Base-by-base conservation (phyloP, 2,329 filamentous ascomycete genomes). In the Fusarium pseudonygamai region DNA sequence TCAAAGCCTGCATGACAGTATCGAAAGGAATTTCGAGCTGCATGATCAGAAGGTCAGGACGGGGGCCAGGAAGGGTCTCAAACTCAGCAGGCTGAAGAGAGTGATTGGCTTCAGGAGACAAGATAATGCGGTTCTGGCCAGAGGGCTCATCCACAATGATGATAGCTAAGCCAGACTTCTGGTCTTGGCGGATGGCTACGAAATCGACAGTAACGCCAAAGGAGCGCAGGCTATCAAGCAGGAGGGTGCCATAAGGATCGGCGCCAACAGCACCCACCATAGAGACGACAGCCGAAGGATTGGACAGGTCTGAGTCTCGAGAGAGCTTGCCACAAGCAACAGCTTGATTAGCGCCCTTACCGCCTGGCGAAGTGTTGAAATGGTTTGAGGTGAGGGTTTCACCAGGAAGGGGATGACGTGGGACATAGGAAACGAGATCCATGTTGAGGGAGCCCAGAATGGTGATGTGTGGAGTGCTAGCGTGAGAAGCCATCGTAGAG, bases 311-410 rank as follows among this genome's bases (percentile, higher is more conserved):
- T 37, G 79, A 75, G 34, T 86, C 79, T 53, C 92, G 89, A 2
- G 93, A 96, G 57, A 97, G 89, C 72, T 96, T 93, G 57, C 92
- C 93, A 83, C 93, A 95, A 30, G 95, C 94, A 63, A 97, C 93
- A 67, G 95, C 95, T 85, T 98, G 96, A 85, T 98, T 98, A 69
- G 95, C 95, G 73, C 96, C 96, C 84, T 99, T 99, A 64, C 96
- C 96, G 77, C 96, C 96, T 36, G 93, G 92, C 47, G 93, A 95
- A 40, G 92, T 94, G 79, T 88, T 88, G 84, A 97, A 97, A 26
- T 90, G 91, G 73, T 86, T 91, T 53, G 94, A 89, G 6, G 93
- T 95, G 58, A 98, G 87, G 6, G 96, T 98, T 84, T 99, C 96
- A 75, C 96, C 96, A 2, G 93, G 91, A 3, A 88, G 85, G 3